Percentiles rank a stretch among this genome's conserved stretches.
Conservation (phyloP, 495 filamentous ascomycete species). For the Penicillium coffeae region DNA sequence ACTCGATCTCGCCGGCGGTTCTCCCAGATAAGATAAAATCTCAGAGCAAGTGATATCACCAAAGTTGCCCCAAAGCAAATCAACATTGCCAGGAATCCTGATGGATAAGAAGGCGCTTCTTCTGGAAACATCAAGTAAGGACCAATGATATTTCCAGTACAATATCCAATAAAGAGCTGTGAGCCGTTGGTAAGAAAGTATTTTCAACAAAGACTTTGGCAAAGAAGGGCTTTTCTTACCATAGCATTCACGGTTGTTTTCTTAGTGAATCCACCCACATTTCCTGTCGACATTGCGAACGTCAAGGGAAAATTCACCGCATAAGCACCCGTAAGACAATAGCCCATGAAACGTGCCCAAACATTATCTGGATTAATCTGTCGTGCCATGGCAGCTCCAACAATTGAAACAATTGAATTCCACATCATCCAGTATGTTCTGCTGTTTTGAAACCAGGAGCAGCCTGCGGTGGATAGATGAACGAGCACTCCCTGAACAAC, state of each 20-base stretch:
- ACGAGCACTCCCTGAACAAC: slow-evolving; percentile 5
- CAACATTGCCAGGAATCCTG: slow-evolving; percentile 7
- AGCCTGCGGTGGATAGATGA: slow-evolving; percentile 2
- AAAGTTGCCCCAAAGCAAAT: slow-evolving; percentile 1
- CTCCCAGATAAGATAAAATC: slow-evolving; percentile 12
- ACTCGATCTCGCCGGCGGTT: slow-evolving; percentile 4
- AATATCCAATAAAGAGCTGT: slow-evolving; percentile 29
- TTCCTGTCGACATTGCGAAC: slow-evolving; percentile 11
- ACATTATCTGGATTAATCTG: neutral
- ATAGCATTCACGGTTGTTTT: slow-evolving; percentile 12
- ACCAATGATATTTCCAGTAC: slow-evolving; percentile 33
- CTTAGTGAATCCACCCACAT: slow-evolving; percentile 26
- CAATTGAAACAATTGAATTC: neutral
- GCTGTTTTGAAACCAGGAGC: slow-evolving; percentile 8
- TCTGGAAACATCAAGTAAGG: slow-evolving; percentile 14
- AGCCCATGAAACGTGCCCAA: slow-evolving; percentile 10
- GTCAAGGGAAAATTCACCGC: slow-evolving; percentile 5
- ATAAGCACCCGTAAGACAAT: slow-evolving; percentile 7
- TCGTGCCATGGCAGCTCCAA: slow-evolving; percentile 3
- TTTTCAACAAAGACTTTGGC: too few relatives aligned
- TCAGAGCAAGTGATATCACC: neutral
- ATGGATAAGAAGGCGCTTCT: slow-evolving; percentile 13
- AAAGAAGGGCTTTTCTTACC: neutral
- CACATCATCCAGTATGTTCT: slow-evolving; percentile 13
- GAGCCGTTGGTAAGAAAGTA: neutral